A percentile compares a stretch with the other conserved stretches of the same genome.
Evolutionary conservation across 441 rosid genomes (phyloP).

Genomic region (Populus hybrid): DNA sequence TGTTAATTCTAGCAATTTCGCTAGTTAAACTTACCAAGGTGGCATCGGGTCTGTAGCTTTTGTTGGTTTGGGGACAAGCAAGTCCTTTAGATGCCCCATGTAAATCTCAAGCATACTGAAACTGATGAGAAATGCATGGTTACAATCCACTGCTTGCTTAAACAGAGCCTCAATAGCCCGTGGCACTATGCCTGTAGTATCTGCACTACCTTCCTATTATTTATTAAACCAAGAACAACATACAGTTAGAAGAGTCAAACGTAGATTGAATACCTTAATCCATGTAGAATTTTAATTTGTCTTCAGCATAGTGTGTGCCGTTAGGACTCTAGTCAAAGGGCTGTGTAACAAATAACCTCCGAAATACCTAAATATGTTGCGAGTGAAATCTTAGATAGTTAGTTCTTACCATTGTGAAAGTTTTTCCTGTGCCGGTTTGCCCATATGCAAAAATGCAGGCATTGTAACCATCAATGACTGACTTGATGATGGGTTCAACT

Average conservation of each 20-base stretch:
- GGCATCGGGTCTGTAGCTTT: slow-evolving; percentile 49
- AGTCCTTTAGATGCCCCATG: slow-evolving; percentile 73
- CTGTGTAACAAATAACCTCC: neutral
- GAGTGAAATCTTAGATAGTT: neutral
- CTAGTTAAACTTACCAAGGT: slow-evolving; percentile 48
- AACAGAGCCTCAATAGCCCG: slow-evolving; percentile 55
- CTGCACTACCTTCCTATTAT: slow-evolving; percentile 61
- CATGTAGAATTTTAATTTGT: neutral
- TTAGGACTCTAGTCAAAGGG: neutral
- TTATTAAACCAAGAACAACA: slow-evolving; percentile 4
- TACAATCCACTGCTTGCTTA: slow-evolving; percentile 56
- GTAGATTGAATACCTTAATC: neutral
- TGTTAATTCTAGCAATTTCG: neutral
- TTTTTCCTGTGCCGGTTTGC: slow-evolving; percentile 88
- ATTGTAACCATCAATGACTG: slow-evolving; percentile 78
- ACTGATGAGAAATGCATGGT: slow-evolving; percentile 43
- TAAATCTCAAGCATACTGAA: slow-evolving; percentile 92
- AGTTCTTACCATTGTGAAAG: slow-evolving; percentile 67
- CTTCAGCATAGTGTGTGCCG: neutral
- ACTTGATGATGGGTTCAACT: slow-evolving; percentile 70
- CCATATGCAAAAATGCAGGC: slow-evolving; percentile 86
- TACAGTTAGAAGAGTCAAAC: neutral
- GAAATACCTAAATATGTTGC: neutral
- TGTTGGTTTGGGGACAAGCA: slow-evolving; percentile 55
- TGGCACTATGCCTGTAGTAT: slow-evolving; percentile 65